Conservation (phyloP, 495 filamentous ascomycete species). For the Penicillium canescens region DNA sequence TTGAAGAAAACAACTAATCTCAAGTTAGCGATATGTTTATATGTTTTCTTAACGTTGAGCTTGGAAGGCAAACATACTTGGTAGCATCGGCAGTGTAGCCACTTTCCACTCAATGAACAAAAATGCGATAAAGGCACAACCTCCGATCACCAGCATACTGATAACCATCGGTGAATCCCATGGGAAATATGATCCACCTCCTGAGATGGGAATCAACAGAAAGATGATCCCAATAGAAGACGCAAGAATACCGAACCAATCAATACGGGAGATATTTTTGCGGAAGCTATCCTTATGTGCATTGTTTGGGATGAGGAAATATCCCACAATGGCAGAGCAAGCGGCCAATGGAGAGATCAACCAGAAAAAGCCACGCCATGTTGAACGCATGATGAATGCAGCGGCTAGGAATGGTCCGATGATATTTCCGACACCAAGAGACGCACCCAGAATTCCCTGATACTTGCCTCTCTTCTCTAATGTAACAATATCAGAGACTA, state of each 20-base stretch:
- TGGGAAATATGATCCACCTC: conserved; percentile 59
- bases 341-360: conserved; percentile 43
- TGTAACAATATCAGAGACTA: conserved; percentile 51
- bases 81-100: conserved; percentile 60
- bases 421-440: conserved; percentile 44
- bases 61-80: conserved; percentile 37
- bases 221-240: conserved; percentile 56
- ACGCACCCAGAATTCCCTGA: conserved; percentile 44
- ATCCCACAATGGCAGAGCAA: conserved; percentile 39
- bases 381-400: conserved; percentile 43
- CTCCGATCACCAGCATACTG: conserved; percentile 58
- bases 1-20: conserved; percentile 53
- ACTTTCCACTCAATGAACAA: conserved; percentile 59
- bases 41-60: neutral
- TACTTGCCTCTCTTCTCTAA: conserved; percentile 48
- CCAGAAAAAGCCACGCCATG: conserved; percentile 54
- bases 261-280: conserved; percentile 53
- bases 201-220: conserved; percentile 62
- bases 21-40: conserved; percentile 13
- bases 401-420: conserved; percentile 47
- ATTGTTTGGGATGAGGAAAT: conserved; percentile 45
- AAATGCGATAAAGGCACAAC: conserved; percentile 46
- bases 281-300: conserved; percentile 33
- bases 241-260: conserved; percentile 53
- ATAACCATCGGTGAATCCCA: conserved; percentile 65